Conservation (phyloP, 1,284 basidiomycete species). For the Moesziomyces aphidis region DNA sequence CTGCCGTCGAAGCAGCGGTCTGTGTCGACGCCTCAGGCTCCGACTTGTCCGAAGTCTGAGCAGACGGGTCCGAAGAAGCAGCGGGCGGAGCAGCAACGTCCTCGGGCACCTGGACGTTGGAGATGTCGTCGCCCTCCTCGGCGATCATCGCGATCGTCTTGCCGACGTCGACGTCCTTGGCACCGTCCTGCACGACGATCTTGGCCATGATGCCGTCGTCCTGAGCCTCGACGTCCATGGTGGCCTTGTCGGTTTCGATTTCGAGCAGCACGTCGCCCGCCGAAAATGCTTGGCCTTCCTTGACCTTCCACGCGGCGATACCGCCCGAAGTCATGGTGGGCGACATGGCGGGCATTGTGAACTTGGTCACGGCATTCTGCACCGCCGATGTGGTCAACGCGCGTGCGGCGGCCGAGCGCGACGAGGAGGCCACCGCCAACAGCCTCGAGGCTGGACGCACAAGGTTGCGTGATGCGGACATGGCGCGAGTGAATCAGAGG, state of each 20-base stretch:
- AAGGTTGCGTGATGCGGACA: conserved; percentile 33
- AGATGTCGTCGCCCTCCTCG: conserved; percentile 70
- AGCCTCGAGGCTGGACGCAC: conserved; percentile 27
- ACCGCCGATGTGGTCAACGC: conserved; percentile 35
- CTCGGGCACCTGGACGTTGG: conserved; percentile 59
- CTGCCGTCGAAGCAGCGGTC: conserved; percentile 34
- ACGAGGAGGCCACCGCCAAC: conserved; percentile 16
- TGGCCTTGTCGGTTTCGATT: conserved; percentile 62
- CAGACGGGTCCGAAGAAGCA: conserved; percentile 12
- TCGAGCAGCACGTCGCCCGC: conserved; percentile 67
- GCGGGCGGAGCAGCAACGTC: conserved; percentile 31
- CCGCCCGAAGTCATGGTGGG: conserved; percentile 67
- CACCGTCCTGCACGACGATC: conserved; percentile 65
- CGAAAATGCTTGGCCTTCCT: conserved; percentile 68
- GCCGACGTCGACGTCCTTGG: conserved; percentile 67
- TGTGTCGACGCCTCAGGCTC: conserved; percentile 27
- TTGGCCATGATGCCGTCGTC: conserved; percentile 69
- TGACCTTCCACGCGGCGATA: conserved; percentile 67
- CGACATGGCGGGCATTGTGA: conserved; percentile 66
- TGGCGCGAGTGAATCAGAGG: neutral
- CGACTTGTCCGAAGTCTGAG: conserved; percentile 28
- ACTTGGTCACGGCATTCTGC: conserved; percentile 50
- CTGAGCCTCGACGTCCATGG: conserved; percentile 69
- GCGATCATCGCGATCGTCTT: conserved; percentile 68
- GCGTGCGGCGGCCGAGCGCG: conserved; percentile 17